Evolutionary conservation across 2,329 filamentous ascomycete genomes (phyloP), one percentile per base, ranked within the genome.

Genomic region (Orbilia ellipsospora): DNA sequence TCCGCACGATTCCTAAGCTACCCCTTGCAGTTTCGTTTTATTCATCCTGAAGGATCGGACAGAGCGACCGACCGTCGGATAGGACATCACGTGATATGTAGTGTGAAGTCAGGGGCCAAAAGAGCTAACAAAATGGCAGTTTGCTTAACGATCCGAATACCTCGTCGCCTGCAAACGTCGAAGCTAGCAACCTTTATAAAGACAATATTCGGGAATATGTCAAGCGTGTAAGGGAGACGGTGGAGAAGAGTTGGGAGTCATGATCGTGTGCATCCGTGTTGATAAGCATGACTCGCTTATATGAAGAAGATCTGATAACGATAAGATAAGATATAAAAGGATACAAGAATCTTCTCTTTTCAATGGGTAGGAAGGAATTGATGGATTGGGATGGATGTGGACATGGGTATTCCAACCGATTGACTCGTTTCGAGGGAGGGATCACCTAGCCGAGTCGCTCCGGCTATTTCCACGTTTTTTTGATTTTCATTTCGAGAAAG

Each of bases 101-200:
- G 31, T 36, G 31, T 6, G 26, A 31, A n/a, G n/a, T 3, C 1
- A 20, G 18, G 15, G 36, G 15, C 48, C 20, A 60, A n/a, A 10
- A 1, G 6, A n/a, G 63, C 56, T 63, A 57, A 74, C 57, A 44
- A 59, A 56, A 44, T 16, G 54, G 26, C 12, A 97, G 94, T 88
- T 84, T 99, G 52, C 87, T 99, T 13, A 98, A 99, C 83, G 95
- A 99, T 80, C 95, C 95, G 0, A 99, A 99, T 83, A 99, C 95
- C n/a, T 95, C 93, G 72, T 97, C 93, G 0, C 95, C 95, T 0
- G 95, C 95, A 67, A 99, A 99, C 80, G 95, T 98, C 80, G 95
- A 99, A 84, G 95, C 95, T 0, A 97, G 93, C 65, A 99, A 98
- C 82, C 86, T 98, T 7, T 99, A 98, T 87, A 98, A 98, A 83